Conservation (phyloP, 192 early-diverging fungal species). For the Globomyces pollinis-pini region DNA sequence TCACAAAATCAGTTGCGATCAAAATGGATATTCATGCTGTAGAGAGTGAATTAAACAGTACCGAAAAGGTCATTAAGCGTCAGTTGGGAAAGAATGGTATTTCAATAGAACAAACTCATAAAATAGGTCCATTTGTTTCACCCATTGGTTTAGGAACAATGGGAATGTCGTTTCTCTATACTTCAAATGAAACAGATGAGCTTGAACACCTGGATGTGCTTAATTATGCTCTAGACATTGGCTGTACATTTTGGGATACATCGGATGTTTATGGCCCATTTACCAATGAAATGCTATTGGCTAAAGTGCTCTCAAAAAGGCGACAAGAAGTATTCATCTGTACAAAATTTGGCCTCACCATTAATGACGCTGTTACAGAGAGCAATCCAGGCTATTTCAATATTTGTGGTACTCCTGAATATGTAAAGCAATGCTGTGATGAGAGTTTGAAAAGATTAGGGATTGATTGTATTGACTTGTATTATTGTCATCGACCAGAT, state of each 20-base stretch:
- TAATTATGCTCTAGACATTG: conserved; percentile 20
- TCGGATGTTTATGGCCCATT: conserved; percentile 30
- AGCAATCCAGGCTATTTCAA: too few relatives aligned
- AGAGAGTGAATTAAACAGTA: too few relatives aligned
- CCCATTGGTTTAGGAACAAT: conserved; percentile 35
- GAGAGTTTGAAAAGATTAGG: conserved; percentile 42
- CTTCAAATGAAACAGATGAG: conserved; percentile 1
- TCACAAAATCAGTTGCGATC: too few relatives aligned
- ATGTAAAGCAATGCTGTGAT: conserved; percentile 36
- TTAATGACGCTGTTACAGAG: too few relatives aligned
- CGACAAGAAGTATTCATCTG: conserved; percentile 46
- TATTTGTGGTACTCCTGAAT: conserved; percentile 34
- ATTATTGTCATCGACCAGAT: conserved; percentile 54
- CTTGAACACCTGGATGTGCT: conserved; percentile 6
- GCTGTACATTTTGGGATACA: conserved; percentile 20
- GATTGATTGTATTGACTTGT: conserved; percentile 48
- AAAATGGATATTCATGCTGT: too few relatives aligned
- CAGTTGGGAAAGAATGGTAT: background rate
- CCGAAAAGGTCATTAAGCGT: too few relatives aligned
- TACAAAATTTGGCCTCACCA: conserved; percentile 48
- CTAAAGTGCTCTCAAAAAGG: conserved; percentile 26
- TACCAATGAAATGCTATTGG: conserved; percentile 37
- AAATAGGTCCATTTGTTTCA: conserved; percentile 29
- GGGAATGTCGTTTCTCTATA: conserved; percentile 38
- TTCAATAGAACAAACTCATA: conserved; percentile 13